Evolutionary conservation across 2,329 filamentous ascomycete species (phyloP), one percentile per base, ranked within the genome.

Genomic region (Myriosclerotinia duriaeana): DNA sequence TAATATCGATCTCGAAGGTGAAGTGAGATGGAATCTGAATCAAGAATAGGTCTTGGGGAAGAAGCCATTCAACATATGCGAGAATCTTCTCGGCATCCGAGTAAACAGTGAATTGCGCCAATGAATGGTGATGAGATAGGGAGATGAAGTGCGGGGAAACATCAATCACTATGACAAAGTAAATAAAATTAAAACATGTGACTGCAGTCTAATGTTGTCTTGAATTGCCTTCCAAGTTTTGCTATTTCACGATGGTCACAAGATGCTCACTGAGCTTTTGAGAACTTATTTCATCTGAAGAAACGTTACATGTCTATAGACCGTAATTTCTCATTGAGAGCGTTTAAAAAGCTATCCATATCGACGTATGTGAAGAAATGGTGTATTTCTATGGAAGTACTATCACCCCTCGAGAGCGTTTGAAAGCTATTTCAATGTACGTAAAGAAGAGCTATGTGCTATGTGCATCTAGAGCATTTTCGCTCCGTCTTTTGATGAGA

Each of bases 71-170:
- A 12, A 22, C 8, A 48, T 26, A 26, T 60, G 34, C 14, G 4
- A 60, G 34, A 11, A 50, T 60, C 9, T 20, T 50, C 30, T 38
- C n/a, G 20, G 30, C 50, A 36, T 60, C 34, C 30, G 1, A 50
- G 30, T 20, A 12, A 50, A 60, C 58, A 60, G 58, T 60, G 58
- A 50, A 60, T 60, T 26, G 34, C 12, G 6, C 34, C 58, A 60
- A 26, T 30, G 44, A 50, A 50, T 50, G 4, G 30, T 38, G n/a
- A 20, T 26, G n/a, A 15, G 7, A 20, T 26, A 9, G 4, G 30
- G 58, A 60, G 30, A 50, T 50, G 30, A 50, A 60, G 30, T 50
- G 58, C 58, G 44, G 58, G 56, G 58, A 48, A 50, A 38, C 58
- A 60, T 50, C 3, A 7, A 38, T 50, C 34, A 38, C 20, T 5